Evolutionary conservation across 768 basidiomycete genomes (phyloP).

Genomic region (Russula emetica): DNA sequence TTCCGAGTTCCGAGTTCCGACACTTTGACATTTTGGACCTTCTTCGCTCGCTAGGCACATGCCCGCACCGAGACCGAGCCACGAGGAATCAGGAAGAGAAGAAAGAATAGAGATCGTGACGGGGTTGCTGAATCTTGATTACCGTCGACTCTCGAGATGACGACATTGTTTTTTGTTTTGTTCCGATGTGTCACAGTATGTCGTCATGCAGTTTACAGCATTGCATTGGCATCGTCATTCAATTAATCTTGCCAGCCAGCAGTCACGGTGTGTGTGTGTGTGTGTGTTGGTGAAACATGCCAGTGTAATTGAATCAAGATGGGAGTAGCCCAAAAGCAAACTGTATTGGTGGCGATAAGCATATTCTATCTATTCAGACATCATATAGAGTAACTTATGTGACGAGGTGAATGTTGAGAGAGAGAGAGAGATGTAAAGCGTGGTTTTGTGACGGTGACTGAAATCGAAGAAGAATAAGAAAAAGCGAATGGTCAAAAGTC

Average conservation of each 20-base stretch:
- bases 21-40: neutral
- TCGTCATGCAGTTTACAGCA: neutral
- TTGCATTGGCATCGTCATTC: neutral
- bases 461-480: neutral
- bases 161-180: neutral
- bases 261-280: too few species aligned
- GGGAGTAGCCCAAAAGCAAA: neutral
- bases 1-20: too few species aligned
- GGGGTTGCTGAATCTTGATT: neutral
- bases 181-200: neutral
- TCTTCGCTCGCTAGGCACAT: neutral
- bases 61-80: neutral
- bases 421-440: neutral
- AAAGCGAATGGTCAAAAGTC: neutral
- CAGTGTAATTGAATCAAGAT: neutral
- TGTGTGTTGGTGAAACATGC: neutral
- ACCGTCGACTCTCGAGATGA: neutral
- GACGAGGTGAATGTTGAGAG: neutral
- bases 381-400: neutral
- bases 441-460: neutral
- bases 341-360: slow-evolving; percentile 4
- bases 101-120: neutral
- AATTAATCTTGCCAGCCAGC: neutral
- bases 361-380: neutral
- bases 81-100: neutral